phyloP scores from a whole-genome alignment of 306 rosid species.

The Cyamopsis tetragonoloba region DNA sequence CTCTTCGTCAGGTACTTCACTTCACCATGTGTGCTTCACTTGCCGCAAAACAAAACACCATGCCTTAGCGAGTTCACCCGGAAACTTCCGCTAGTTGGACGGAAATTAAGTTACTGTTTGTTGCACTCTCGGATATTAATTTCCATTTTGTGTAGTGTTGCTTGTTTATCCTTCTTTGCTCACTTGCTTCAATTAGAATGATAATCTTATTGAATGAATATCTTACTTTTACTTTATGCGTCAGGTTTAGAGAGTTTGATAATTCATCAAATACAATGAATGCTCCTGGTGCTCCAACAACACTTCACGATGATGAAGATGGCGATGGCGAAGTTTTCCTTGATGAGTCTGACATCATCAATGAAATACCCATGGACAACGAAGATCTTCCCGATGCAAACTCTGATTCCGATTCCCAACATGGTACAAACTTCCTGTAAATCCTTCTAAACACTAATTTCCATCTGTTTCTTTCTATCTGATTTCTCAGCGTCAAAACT shows the following conservation, averaged over 20 bases:
- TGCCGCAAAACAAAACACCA: too few species aligned
- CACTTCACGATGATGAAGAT: background rate
- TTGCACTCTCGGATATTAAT: too few species aligned
- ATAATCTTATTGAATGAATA: background rate
- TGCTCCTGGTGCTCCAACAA: background rate
- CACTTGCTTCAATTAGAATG: too few species aligned
- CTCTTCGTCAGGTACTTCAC: too few species aligned
- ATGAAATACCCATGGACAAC: constrained; percentile 26
- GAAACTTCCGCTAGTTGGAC: too few species aligned
- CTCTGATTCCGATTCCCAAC: constrained; percentile 25
- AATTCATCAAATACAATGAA: background rate
- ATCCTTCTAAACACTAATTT: background rate
- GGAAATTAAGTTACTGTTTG: too few species aligned
- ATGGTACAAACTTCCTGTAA: background rate
- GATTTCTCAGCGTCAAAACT: background rate
- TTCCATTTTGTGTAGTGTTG: too few species aligned
- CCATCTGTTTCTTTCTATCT: background rate
- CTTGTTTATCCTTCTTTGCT: too few species aligned
- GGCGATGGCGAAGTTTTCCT: background rate
- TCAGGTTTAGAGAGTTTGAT: background rate
- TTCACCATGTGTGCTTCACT: too few species aligned
- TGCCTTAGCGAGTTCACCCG: too few species aligned
- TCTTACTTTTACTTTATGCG: background rate
- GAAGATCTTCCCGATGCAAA: constrained; percentile 45
- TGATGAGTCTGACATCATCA: constrained; percentile 30